Conservation (phyloP, 1,284 basidiomycete species). For the Ceratobasidium sp. region DNA sequence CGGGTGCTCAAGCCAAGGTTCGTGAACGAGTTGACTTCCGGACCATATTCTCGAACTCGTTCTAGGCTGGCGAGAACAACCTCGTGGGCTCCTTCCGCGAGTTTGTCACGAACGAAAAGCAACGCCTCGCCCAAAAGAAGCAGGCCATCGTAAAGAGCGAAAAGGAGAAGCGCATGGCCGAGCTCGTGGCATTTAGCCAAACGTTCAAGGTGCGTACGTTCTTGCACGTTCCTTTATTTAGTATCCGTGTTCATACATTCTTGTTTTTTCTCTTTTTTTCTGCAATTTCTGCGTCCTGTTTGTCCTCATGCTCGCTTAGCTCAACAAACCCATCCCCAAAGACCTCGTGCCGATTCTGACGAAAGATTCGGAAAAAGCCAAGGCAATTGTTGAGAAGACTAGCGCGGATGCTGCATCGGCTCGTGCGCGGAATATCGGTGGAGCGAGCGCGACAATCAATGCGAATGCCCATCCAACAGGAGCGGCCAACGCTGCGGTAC, state of each 20-base stretch:
- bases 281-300: slow-evolving; percentile 2
- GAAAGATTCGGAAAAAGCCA: slow-evolving; percentile 89
- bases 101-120: slow-evolving; percentile 89
- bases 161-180: slow-evolving; percentile 91
- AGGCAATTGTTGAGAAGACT: slow-evolving; percentile 79
- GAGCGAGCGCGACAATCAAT: slow-evolving; percentile 44
- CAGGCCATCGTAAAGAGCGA: slow-evolving; percentile 90
- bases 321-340: slow-evolving; percentile 92
- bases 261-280: slow-evolving; percentile 20
- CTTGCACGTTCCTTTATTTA: slow-evolving; percentile 34
- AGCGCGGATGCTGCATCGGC: slow-evolving; percentile 68
- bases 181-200: slow-evolving; percentile 90
- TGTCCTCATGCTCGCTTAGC: slow-evolving; percentile 54
- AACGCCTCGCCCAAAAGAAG: slow-evolving; percentile 87
- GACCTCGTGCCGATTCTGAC: slow-evolving; percentile 92
- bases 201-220: slow-evolving; percentile 80
- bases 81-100: slow-evolving; percentile 68
- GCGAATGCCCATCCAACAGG: slow-evolving; percentile 42
- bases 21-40: slow-evolving; percentile 4
- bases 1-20: slow-evolving; percentile 23
- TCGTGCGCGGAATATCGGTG: slow-evolving; percentile 70
- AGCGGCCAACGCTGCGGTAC: slow-evolving; percentile 44
- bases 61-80: slow-evolving; percentile 44
- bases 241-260: slow-evolving; percentile 41
- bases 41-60: not conserved